A percentile compares a stretch with the other conserved stretches of the same genome.
Conservation (phyloP, 2,329 filamentous ascomycete species). For the Byssochlamys sp. region DNA sequence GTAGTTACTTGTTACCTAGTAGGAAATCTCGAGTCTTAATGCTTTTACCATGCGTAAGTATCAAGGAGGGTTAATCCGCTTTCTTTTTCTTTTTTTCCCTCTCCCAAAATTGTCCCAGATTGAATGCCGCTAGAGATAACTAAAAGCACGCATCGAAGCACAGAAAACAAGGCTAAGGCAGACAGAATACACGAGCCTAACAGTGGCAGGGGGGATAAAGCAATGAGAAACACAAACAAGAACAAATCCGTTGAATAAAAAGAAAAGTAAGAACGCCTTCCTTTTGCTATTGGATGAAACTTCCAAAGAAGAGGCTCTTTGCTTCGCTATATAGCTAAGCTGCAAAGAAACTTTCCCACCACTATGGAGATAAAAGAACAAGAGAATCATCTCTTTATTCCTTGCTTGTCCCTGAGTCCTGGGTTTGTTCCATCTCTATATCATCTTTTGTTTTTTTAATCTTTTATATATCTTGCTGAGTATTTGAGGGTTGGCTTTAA, state of each 20-base stretch:
- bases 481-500: conserved; percentile 21
- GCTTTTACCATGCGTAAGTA: not conserved
- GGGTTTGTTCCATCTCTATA: not conserved
- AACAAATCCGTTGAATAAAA: not conserved
- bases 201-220: not conserved
- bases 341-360: not conserved
- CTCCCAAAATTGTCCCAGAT: not conserved
- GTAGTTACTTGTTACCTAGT: not conserved
- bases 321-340: not conserved
- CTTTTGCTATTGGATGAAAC: not conserved
- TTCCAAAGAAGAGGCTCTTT: too few species aligned
- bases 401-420: not conserved
- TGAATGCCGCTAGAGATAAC: not conserved
- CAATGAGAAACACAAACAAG: not conserved
- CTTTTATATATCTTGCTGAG: not conserved
- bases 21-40: too few species aligned
- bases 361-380: too few species aligned
- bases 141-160: not conserved
- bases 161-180: not conserved
- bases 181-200: not conserved
- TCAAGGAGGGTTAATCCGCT: not conserved
- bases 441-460: not conserved
- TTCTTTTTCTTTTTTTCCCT: not conserved
- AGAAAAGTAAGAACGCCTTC: not conserved
- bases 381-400: not conserved